Percentiles rank a stretch among this genome's conserved stretches.
Evolutionary conservation across 331 rosid species (phyloP).

Genomic region (Malus hybrid): DNA sequence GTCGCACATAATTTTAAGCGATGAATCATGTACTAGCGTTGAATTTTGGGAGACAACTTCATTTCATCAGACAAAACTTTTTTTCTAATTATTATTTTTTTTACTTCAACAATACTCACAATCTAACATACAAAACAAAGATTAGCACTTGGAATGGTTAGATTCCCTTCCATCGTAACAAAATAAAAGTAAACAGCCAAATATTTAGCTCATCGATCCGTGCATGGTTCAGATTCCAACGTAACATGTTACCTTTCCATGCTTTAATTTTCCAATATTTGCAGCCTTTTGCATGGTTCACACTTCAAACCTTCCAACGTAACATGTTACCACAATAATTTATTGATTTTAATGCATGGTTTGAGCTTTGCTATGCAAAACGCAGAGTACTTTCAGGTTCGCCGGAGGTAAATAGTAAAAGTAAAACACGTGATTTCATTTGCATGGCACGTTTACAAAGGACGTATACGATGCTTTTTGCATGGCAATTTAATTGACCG

Average conservation of each 20-base stretch:
- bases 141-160: neutral
- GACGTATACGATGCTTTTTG: constrained; percentile 28
- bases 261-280: neutral
- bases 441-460: constrained; percentile 11
- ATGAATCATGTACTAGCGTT: too few relatives aligned
- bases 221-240: neutral
- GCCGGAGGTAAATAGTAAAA: neutral
- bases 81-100: too few relatives aligned
- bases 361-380: neutral
- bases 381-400: neutral
- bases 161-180: neutral
- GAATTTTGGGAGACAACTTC: too few relatives aligned
- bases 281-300: constrained; percentile 3
- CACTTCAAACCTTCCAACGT: neutral
- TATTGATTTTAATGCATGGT: neutral
- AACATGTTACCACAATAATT: neutral
- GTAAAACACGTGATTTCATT: neutral
- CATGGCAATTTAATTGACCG: constrained; percentile 42
- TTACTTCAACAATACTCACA: neutral
- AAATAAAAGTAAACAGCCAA: neutral
- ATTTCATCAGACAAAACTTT: too few relatives aligned
- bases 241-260: neutral
- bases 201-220: neutral
- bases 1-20: too few relatives aligned
- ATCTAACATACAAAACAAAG: neutral